Evolutionary conservation across 2,329 filamentous ascomycete species (phyloP).

Genomic region (Xylariaceae sp.): DNA sequence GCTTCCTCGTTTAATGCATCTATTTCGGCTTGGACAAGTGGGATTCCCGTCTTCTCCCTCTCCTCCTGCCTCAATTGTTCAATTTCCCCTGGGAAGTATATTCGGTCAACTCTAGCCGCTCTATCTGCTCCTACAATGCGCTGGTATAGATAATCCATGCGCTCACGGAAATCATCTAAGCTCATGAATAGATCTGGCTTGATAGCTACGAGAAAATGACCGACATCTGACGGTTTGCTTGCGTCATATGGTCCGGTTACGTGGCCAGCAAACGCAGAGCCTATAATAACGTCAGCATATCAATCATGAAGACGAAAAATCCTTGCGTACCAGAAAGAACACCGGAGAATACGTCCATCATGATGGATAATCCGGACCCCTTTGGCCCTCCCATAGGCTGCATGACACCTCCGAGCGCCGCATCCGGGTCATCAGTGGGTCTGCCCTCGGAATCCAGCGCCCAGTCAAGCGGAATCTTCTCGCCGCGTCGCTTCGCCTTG

Average conservation of each 20-base stretch:
- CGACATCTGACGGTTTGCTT: conserved; percentile 70
- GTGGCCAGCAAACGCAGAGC: conserved; percentile 77
- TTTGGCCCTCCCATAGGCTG: conserved; percentile 86
- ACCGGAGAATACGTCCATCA: conserved; percentile 91
- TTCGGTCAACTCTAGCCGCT: conserved; percentile 60
- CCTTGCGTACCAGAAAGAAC: conserved; percentile 60
- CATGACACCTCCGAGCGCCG: conserved; percentile 79
- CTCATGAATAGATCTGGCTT: conserved; percentile 78
- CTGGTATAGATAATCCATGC: conserved; percentile 63
- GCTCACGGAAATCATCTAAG: conserved; percentile 69
- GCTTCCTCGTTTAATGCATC: conserved; percentile 62
- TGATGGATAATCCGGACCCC: conserved; percentile 76
- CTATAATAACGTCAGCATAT: conserved; percentile 41
- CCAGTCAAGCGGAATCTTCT: conserved; percentile 76
- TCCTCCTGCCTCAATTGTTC: conserved; percentile 61
- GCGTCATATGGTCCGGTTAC: conserved; percentile 80
- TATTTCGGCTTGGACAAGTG: conserved; percentile 62
- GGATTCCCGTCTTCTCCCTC: conserved; percentile 61
- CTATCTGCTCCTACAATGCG: conserved; percentile 60
- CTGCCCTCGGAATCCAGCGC: conserved; percentile 74
- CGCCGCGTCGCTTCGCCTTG: conserved; percentile 69
- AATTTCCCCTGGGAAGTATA: conserved; percentile 68
- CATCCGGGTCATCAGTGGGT: conserved; percentile 72
- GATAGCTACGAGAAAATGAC: conserved; percentile 74
- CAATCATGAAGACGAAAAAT: not conserved